Conservation (phyloP, 306 rosid genomes). For the Cajanus cajan region DNA sequence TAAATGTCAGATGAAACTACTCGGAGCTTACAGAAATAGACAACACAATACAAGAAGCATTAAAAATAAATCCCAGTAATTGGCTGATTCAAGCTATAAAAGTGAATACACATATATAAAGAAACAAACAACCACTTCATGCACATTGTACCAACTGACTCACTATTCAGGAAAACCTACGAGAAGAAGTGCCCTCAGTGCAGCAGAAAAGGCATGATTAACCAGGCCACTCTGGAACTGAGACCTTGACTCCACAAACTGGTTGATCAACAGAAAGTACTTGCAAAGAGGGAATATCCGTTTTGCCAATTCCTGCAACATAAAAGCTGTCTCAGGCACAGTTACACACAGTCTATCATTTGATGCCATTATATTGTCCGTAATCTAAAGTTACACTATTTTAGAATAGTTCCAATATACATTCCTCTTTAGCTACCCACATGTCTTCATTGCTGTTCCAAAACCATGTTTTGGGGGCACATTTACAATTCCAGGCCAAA, state of each 20-base stretch:
- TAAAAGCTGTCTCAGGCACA: slow-evolving; percentile 25
- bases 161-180: slow-evolving; percentile 55
- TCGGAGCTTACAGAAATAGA: not conserved
- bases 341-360: slow-evolving; percentile 3
- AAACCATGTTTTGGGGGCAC: not conserved
- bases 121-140: slow-evolving; percentile 19
- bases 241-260: slow-evolving; percentile 84
- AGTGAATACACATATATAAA: not conserved
- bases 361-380: not conserved
- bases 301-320: slow-evolving; percentile 84
- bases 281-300: slow-evolving; percentile 84
- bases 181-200: slow-evolving; percentile 85
- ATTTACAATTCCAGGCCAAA: not conserved
- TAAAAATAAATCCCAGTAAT: not conserved
- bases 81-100: not conserved
- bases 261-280: slow-evolving; percentile 76
- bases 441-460: not conserved
- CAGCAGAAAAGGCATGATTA: slow-evolving; percentile 98
- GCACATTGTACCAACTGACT: slow-evolving; percentile 30
- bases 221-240: slow-evolving; percentile 93
- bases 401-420: not conserved
- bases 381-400: not conserved
- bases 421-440: not conserved
- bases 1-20: slow-evolving; percentile 3
- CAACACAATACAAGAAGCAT: not conserved